Evolutionary conservation across 2,329 filamentous ascomycete genomes (phyloP).

Genomic region (Xylaria polymorpha): DNA sequence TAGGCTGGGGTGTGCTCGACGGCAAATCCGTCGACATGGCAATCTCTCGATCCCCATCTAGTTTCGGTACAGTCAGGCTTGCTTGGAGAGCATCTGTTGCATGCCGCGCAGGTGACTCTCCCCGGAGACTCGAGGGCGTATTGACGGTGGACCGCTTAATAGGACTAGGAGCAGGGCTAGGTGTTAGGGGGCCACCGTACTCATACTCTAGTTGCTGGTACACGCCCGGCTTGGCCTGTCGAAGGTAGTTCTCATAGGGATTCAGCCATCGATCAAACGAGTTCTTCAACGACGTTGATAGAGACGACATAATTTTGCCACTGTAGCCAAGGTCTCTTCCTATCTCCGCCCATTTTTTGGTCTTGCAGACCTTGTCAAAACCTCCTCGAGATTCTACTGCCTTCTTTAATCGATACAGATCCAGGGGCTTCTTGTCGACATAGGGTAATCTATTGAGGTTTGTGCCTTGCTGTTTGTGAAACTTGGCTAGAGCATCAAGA

Average conservation of each 20-base stretch:
- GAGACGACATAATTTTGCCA: slow-evolving; percentile 98
- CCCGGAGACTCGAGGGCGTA: slow-evolving; percentile 67
- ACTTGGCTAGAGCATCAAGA: slow-evolving; percentile 92
- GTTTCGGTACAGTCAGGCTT: slow-evolving; percentile 59
- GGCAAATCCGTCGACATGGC: slow-evolving; percentile 59
- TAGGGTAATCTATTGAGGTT: slow-evolving; percentile 94
- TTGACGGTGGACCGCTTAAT: slow-evolving; percentile 73
- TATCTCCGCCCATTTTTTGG: slow-evolving; percentile 99
- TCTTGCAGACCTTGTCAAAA: slow-evolving; percentile 95
- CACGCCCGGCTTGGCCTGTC: slow-evolving; percentile 92
- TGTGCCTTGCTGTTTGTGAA: slow-evolving; percentile 95
- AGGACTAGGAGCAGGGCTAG: slow-evolving; percentile 75
- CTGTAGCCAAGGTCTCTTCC: slow-evolving; percentile 96
- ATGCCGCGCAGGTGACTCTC: slow-evolving; percentile 74
- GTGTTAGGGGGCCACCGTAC: slow-evolving; percentile 91
- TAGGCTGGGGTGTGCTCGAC: slow-evolving; percentile 53
- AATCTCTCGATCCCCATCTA: slow-evolving; percentile 61
- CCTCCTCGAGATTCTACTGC: slow-evolving; percentile 94
- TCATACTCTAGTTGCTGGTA: slow-evolving; percentile 94
- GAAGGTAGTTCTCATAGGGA: slow-evolving; percentile 94
- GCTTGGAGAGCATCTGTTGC: slow-evolving; percentile 66
- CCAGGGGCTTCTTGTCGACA: slow-evolving; percentile 96
- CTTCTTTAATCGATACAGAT: slow-evolving; percentile 95
- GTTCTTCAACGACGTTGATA: slow-evolving; percentile 97
- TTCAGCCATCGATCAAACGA: slow-evolving; percentile 97